Evolutionary conservation across 2,329 filamentous ascomycete genomes (phyloP), one percentile per base, ranked within the genome.

Genomic region (Hymenoscyphus fraxineus): DNA sequence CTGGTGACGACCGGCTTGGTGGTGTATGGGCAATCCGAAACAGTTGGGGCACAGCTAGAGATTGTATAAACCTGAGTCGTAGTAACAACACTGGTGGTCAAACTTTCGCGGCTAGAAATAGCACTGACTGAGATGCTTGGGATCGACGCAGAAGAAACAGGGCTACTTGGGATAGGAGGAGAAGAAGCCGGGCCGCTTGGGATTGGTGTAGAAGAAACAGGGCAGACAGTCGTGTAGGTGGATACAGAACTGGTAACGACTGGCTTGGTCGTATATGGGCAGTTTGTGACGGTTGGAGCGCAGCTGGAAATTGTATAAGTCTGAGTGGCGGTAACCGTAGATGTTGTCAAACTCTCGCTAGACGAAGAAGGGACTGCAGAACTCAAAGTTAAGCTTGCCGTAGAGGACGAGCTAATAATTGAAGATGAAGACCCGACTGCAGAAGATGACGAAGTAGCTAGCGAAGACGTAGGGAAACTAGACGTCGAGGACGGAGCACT

Each of bases 221-320:
- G 41, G 39, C 58, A 59, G 6, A 41, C 13, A 7, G 58, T 59
- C 0, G 39, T 59, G 31, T 59, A 59, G 2, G 39, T 59, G 35
- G 6, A 5, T 13, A 59, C 58, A 32, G 58, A 44, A 16, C 16
- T 59, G 3, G 39, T 27, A 7, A 41, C 39, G 4, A 59, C 58
- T 3, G 58, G 58, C 7, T 59, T 40, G 12, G 58, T 59, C 19
- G 39, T 59, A n/a, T 59, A 59, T 4, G 58, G 58, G 39, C 58
- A 59, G 10, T 59, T 27, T 22, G 38, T 59, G 0, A 59, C 38
- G 10, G 35, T 32, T 19, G 58, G 58, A 19, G 58, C 38, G 6
- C 58, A 59, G 19, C 38, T 41, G 10, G 58, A 59, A 22, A 59
- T 59, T 10, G 58, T 59, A 19, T 40, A 40, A n/a, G 41, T 38